Percentiles rank a stretch among this genome's conserved stretches.
Evolutionary conservation across 768 basidiomycete genomes (phyloP).

Genomic region (Tylopilus felleus): DNA sequence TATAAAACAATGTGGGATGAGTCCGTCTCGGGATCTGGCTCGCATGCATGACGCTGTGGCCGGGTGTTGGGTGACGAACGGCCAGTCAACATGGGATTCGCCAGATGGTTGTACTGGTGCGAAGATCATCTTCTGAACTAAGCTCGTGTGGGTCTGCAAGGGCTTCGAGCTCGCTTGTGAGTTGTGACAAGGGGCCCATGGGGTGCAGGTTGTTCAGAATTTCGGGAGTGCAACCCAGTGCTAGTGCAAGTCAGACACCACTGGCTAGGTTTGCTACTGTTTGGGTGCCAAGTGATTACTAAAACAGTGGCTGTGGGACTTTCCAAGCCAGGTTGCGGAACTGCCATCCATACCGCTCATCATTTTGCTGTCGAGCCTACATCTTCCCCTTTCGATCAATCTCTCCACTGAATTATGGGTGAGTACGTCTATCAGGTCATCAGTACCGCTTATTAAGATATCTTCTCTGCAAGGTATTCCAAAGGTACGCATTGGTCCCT

Average conservation of each 20-base stretch:
- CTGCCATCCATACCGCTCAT: background rate
- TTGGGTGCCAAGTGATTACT: constrained; percentile 14
- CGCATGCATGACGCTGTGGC: too few relatives aligned
- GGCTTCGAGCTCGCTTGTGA: background rate
- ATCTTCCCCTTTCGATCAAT: constrained; percentile 3
- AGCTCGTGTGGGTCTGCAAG: background rate
- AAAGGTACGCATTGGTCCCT: constrained; percentile 44
- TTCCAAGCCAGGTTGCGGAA: background rate
- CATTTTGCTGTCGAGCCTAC: background rate
- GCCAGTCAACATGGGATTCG: background rate
- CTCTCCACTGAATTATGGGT: constrained; percentile 22
- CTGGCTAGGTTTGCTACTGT: too few relatives aligned
- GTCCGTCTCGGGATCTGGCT: background rate
- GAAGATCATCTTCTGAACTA: background rate
- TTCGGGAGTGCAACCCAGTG: background rate
- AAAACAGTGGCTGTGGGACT: constrained; percentile 15
- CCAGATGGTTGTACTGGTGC: background rate
- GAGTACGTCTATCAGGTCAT: background rate
- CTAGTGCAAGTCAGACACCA: too few relatives aligned
- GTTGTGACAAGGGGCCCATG: background rate
- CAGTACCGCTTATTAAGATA: background rate
- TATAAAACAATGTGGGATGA: background rate
- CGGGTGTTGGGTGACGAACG: too few relatives aligned
- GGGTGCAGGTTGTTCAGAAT: background rate
- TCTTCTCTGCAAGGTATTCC: constrained; percentile 47